Conservation (phyloP, 495 filamentous ascomycete species). For the Penicillium flavigenum region DNA sequence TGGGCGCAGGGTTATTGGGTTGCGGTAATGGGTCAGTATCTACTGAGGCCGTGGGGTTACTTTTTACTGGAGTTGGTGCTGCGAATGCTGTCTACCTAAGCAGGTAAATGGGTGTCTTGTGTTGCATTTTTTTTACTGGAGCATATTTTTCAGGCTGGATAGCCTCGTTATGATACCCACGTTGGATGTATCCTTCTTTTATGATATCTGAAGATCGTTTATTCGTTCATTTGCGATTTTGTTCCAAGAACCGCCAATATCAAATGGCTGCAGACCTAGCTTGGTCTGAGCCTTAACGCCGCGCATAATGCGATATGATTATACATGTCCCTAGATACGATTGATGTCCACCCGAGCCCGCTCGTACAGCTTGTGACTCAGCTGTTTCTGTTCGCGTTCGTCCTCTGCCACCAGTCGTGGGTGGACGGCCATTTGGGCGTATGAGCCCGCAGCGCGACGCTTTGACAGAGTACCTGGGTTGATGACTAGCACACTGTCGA, state of each 20-base stretch:
- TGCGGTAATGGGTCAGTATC: slow-evolving; percentile 29
- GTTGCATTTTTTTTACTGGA: slow-evolving; percentile 6
- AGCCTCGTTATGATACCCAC: slow-evolving; percentile 15
- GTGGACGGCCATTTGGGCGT: slow-evolving; percentile 71
- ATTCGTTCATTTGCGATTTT: slow-evolving; percentile 20
- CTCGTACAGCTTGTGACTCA: slow-evolving; percentile 74
- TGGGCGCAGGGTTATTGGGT: slow-evolving; percentile 36
- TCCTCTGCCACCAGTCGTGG: slow-evolving; percentile 58
- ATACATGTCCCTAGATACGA: slow-evolving; percentile 56
- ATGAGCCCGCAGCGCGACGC: slow-evolving; percentile 74
- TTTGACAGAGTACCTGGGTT: slow-evolving; percentile 90
- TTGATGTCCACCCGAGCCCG: slow-evolving; percentile 82
- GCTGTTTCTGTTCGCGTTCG: slow-evolving; percentile 57
- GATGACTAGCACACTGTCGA: slow-evolving; percentile 80
- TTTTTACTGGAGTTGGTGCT: not conserved
- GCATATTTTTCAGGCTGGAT: slow-evolving; percentile 11
- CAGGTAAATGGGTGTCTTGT: not conserved
- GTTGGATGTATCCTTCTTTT: not conserved
- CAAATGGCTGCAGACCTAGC: slow-evolving; percentile 1
- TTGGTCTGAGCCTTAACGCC: slow-evolving; percentile 23
- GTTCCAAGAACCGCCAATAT: slow-evolving; percentile 9
- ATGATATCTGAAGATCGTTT: slow-evolving; percentile 18
- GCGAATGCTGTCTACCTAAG: not conserved
- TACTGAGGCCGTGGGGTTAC: not conserved
- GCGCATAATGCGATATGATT: slow-evolving; percentile 29